Evolutionary conservation across 1,284 basidiomycete genomes (phyloP), one percentile per base, ranked within the genome.

Genomic region (Ustilago loliicola): DNA sequence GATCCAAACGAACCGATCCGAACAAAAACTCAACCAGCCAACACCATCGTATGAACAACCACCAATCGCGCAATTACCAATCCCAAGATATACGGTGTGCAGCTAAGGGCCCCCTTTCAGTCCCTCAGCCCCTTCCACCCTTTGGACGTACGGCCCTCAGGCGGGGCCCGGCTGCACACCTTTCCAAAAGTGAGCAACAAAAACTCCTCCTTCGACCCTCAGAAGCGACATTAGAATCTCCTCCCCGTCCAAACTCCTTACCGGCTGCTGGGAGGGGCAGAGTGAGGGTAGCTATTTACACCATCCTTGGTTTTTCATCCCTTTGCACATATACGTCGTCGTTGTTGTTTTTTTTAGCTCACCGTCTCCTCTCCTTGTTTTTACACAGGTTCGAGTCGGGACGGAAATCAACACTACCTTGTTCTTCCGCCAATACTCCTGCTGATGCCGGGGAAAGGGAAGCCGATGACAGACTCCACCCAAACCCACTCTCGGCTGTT

Each of bases 1-100:
- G 64, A 67, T 57, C 70, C 70, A 23, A 67, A 47, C 13, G 70
- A 63, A 32, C 19, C 21, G 40, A 52, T 72, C 17, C 48, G 21
- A 48, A 32, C 15, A 0, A 72, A 64, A 17, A 30, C 21, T 1
- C 50, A 32, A 3, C 21, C 21, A 2, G 27, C 25, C 2, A 55
- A 51, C 23, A 72, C 61, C 13, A 72, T 72, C 29, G 51, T 72
- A 1, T 72, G 34, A 64, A 34, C 30, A n/a, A n/a, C 10, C 45
- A 13, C 5, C 4, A n/a, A n/a, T 9, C 19, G 17, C 32, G 5
- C 13, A 8, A 25, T n/a, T 27, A 52, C 51, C 27, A 27, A n/a
- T 32, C 8, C 32, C 45, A 59, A 59, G 45, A 48, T 42, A 19
- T 42, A 48, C 7, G 9, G 45, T 48, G 48, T 50, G 27, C 48